Conservation (phyloP, 352 stramenopile genomes). For the Pythium aristosporum region DNA sequence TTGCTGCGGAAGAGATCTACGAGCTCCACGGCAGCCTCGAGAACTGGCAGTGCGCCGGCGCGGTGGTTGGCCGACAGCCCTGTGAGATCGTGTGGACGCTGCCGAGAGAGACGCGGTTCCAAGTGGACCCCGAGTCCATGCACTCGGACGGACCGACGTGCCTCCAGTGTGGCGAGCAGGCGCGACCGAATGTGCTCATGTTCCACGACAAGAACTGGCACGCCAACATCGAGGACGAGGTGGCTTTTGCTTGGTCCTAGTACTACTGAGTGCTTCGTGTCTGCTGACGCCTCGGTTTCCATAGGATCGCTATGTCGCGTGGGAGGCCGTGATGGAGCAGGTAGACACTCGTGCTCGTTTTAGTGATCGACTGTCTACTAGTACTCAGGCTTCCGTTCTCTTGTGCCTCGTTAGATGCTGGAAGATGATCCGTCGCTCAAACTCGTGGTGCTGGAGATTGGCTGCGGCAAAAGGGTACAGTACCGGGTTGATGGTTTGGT, state of each 20-base stretch:
- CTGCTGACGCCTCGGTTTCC: neutral
- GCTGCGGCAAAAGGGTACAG: constrained; percentile 68
- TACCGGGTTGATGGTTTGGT: neutral
- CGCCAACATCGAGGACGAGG: constrained; percentile 63
- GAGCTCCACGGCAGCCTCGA: constrained; percentile 89
- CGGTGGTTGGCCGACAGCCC: constrained; percentile 33
- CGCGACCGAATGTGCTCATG: constrained; percentile 90
- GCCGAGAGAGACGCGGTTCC: constrained; percentile 52
- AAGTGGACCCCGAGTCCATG: constrained; percentile 69
- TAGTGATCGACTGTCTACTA: neutral
- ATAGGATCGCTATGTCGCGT: constrained; percentile 67
- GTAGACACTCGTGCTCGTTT: constrained; percentile 20
- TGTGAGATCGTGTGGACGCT: constrained; percentile 62
- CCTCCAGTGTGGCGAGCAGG: constrained; percentile 54
- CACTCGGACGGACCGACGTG: constrained; percentile 42
- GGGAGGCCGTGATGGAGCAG: constrained; percentile 77
- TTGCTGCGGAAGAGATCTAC: constrained; percentile 76
- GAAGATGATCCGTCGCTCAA: constrained; percentile 53
- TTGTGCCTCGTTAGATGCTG: constrained; percentile 48
- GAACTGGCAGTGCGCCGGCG: constrained; percentile 68
- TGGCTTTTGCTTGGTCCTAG: constrained; percentile 13
- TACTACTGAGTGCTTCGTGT: neutral
- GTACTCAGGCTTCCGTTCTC: neutral
- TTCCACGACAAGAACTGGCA: constrained; percentile 89
- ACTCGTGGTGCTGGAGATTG: constrained; percentile 82